Base-by-base conservation (phyloP, 768 basidiomycete species). In the Calocera viscosa region DNA sequence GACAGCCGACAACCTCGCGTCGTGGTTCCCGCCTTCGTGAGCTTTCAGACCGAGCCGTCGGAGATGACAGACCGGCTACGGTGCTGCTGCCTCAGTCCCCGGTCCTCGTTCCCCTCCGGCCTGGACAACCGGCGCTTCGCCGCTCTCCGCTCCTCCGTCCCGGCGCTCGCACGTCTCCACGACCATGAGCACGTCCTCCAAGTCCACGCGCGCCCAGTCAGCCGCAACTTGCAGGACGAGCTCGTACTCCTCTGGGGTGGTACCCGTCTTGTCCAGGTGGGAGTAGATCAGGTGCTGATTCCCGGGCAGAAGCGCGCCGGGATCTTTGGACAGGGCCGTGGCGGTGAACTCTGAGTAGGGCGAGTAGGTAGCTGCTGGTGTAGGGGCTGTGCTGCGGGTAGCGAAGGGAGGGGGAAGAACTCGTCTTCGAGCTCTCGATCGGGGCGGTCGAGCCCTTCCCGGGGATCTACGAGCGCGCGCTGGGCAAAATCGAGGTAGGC, bases 111-210 rank as follows among this genome's bases (percentile, higher is more conserved):
- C 53, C 16, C n/a, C n/a, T n/a, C n/a, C n/a, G n/a, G n/a, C n/a
- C n/a, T n/a, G n/a, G n/a, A n/a, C n/a, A n/a, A n/a, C n/a, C 53
- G 11, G 7, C 53, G 24, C 53, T 60, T 60, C 53, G 43, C 43
- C 16, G 43, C 43, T 19, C 53, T 60, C 53, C 53, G 14, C 53
- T 39, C 47, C 65, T 35, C 75, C 80, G 84, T 83, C 65, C 64
- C 89, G 78, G 68, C 83, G 78, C 76, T 94, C 92, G 66, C 84
- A 86, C 64, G 77, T 75, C 74, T 87, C 87, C 32, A 91, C 78
- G 17, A 88, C 80, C 11, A 73, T 75, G 1, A 78, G 75, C 49
- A 94, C 47, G 68, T 83, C 80, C 65, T 82, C 81, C 24, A 74
- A 76, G 0, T 76, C 75, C 3, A 87, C 81, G 0, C 89, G 87